Percentiles rank a stretch among this genome's conserved stretches.
These are phyloP conservation scores for Tylopilus plumbeoviolaceoides DNA, from an alignment of 768 basidiomycete species.

Conservation along the genomic window DNA sequence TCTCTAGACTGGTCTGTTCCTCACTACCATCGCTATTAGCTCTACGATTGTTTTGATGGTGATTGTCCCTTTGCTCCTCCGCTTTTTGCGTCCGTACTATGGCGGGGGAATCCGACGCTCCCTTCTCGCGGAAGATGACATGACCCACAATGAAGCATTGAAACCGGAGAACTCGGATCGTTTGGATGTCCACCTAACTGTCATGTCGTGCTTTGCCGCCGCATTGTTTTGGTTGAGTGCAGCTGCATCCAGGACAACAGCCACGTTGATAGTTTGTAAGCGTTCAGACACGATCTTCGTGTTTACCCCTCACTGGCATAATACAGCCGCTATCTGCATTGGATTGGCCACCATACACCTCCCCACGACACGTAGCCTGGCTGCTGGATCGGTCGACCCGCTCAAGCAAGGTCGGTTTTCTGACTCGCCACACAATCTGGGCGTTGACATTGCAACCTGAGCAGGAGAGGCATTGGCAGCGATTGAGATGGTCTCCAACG, in stretches of 20 bases:
- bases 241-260: constrained; percentile 3
- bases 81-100: constrained; percentile 25
- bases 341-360: constrained; percentile 15
- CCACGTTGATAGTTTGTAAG: constrained; percentile 16
- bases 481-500: constrained; percentile 24
- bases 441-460: background rate
- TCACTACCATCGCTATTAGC: constrained; percentile 14
- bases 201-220: constrained; percentile 17
- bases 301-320: background rate
- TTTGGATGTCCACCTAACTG: constrained; percentile 26
- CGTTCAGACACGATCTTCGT: background rate
- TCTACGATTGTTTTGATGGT: constrained; percentile 13
- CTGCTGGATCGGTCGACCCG: constrained; percentile 19
- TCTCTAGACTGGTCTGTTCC: constrained; percentile 26
- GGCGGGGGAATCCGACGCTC: background rate
- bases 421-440: too few relatives aligned
- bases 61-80: constrained; percentile 23
- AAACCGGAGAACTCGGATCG: constrained; percentile 18
- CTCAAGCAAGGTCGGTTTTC: constrained; percentile 15
- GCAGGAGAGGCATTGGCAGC: constrained; percentile 29
- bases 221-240: constrained; percentile 12
- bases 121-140: background rate
- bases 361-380: constrained; percentile 24
- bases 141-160: background rate
- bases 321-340: constrained; percentile 12